These are phyloP conservation scores for Cryphonectria parasitica DNA, from an alignment of 2,329 filamentous ascomycete species.

Conservation along the genomic window DNA sequence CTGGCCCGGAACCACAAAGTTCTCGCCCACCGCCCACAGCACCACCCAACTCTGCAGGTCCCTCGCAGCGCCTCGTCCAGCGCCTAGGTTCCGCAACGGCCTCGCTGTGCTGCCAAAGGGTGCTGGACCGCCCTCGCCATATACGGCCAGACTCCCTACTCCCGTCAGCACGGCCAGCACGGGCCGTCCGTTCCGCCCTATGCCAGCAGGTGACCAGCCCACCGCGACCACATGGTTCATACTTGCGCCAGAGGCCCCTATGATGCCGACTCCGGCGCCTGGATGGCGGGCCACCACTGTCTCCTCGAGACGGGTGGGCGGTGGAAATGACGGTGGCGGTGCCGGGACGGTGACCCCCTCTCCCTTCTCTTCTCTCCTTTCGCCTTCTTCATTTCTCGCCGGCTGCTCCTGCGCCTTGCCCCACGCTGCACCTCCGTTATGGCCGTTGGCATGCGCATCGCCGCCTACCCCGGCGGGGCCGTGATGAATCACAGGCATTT, in stretches of 20 bases:
- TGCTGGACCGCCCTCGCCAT: constrained; percentile 50
- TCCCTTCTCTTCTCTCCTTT: constrained; percentile 27
- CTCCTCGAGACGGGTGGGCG: not conserved
- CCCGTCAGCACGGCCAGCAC: constrained; percentile 56
- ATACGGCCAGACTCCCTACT: constrained; percentile 53
- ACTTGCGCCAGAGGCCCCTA: constrained; percentile 53
- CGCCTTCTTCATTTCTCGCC: not conserved
- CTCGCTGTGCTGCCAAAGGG: constrained; percentile 49
- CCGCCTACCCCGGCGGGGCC: not conserved
- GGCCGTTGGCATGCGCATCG: constrained; percentile 30
- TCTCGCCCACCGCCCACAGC: constrained; percentile 60
- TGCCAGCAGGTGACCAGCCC: constrained; percentile 61
- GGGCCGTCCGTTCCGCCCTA: constrained; percentile 58
- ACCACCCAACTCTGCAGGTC: constrained; percentile 53
- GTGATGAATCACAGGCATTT: constrained; percentile 25
- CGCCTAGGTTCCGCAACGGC: constrained; percentile 32
- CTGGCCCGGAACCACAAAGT: constrained; percentile 51
- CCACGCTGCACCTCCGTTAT: constrained; percentile 46
- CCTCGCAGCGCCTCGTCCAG: constrained; percentile 37
- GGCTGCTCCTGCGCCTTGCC: constrained; percentile 35
- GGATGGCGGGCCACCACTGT: constrained; percentile 37
- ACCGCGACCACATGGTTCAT: constrained; percentile 59
- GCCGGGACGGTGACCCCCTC: constrained; percentile 34
- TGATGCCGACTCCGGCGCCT: constrained; percentile 50
- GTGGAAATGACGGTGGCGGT: constrained; percentile 20